A percentile compares a stretch with the other conserved stretches of the same genome.
These are phyloP conservation scores for Penicillium sp. DNA, from an alignment of 2,329 filamentous ascomycete genomes.

Conservation along the genomic window DNA sequence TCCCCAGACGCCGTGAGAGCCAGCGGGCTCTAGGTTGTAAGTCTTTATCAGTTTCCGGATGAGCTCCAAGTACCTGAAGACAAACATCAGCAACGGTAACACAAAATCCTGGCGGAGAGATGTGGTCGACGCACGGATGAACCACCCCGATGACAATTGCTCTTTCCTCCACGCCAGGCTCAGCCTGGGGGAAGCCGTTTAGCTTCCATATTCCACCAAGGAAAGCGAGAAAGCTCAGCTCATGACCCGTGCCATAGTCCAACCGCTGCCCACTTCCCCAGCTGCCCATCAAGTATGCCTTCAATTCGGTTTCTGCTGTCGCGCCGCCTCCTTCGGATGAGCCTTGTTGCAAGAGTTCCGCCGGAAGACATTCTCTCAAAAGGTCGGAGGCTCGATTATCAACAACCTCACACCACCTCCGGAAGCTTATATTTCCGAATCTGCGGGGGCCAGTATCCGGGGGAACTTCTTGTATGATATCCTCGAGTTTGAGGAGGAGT, in stretches of 20 bases:
- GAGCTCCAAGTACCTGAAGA: slow-evolving; percentile 71
- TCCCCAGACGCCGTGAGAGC: slow-evolving; percentile 96
- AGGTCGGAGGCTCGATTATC: slow-evolving; percentile 61
- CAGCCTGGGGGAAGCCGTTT: slow-evolving; percentile 68
- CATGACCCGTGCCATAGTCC: slow-evolving; percentile 95
- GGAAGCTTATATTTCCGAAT: slow-evolving; percentile 90
- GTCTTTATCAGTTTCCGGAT: slow-evolving; percentile 81
- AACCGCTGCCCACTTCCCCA: slow-evolving; percentile 88
- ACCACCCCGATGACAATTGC: slow-evolving; percentile 79
- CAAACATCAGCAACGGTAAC: slow-evolving; percentile 10
- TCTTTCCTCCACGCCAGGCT: slow-evolving; percentile 64
- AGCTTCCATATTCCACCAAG: slow-evolving; percentile 90
- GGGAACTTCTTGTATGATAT: slow-evolving; percentile 74
- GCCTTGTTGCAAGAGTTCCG: slow-evolving; percentile 44
- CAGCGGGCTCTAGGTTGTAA: slow-evolving; percentile 92
- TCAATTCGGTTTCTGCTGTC: slow-evolving; percentile 67
- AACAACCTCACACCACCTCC: slow-evolving; percentile 76
- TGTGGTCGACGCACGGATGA: slow-evolving; percentile 66
- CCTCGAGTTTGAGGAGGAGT: slow-evolving; percentile 66
- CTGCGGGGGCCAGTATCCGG: slow-evolving; percentile 82
- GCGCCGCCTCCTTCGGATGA: slow-evolving; percentile 35
- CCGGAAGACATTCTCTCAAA: slow-evolving; percentile 59
- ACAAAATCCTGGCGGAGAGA: background rate
- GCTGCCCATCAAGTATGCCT: slow-evolving; percentile 76
- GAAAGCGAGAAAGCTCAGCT: slow-evolving; percentile 92